Base-by-base conservation (phyloP, 345 rosid genomes). In the Stellera chamaejasme region DNA sequence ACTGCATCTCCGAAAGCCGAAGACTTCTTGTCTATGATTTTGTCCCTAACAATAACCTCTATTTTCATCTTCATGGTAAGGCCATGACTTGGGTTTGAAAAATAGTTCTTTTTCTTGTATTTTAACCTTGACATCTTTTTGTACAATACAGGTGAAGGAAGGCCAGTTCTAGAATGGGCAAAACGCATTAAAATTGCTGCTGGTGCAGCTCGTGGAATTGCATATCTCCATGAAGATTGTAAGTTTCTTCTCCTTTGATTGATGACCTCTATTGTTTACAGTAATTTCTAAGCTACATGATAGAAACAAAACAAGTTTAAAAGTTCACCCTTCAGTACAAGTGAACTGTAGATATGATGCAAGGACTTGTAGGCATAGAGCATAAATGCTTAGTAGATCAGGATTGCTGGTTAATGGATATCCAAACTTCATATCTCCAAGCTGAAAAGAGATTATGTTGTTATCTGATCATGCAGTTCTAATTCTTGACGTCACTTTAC, bases 171-270 rank as follows among this genome's bases (percentile, higher is more conserved):
- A 27, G 90, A 82, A 60, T 92, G 98, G 98, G 75, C 63, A 65
- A 76, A 71, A 56, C 96, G 96, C 44, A 67, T 88, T 27, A 92
- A 72, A 77, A 74, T 88, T 57, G 93, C 95, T 61, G 79, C 74
- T 55, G 98, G 98, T 60, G 98, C 96, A 27, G 96, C 96, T 74
- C 98, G 96, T 54, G 98, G 98, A 60, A 57, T 88, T 72, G 90
- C 95, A 73, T 92, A 92, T 78, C 98, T 92, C 60, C 96, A 92
- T 78, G 96, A 92, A 73, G 96, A 86, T 65, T 92, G 98, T 88
- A 74, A 79, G 92, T 67, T 15, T 36, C 62, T 45, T 16, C 55
- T 27, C 65, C 55, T 19, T 13, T 23, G 39, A 47, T 58, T 56
- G 43, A 19, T 51, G 15, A 49, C 59, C 43, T 32, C 39, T 8